phyloP scores from a whole-genome alignment of 495 filamentous ascomycete genomes.

The Aspergillus incahuasiensis region DNA sequence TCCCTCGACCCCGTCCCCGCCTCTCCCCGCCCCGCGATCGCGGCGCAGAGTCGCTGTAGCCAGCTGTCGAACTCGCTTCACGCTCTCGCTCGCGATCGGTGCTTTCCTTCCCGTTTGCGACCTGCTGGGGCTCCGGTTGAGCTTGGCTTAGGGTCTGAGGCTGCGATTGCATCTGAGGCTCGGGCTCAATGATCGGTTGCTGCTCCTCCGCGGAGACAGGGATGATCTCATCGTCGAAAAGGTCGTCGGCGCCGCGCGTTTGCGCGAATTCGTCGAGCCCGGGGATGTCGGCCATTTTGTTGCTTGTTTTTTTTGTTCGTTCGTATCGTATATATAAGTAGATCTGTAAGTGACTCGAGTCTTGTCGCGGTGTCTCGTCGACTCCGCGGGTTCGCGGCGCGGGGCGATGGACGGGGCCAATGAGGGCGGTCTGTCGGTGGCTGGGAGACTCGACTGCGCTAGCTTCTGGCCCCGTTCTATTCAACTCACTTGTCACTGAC shows the following conservation, averaged over 20 bases:
- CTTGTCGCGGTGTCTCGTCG: conserved; percentile 11
- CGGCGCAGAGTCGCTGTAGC: conserved; percentile 20
- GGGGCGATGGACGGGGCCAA: conserved; percentile 6
- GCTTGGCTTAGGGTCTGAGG: background rate
- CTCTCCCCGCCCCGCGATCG: conserved; percentile 34
- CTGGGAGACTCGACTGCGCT: background rate
- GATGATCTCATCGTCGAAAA: conserved; percentile 70
- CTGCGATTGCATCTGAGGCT: too few relatives aligned
- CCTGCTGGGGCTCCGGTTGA: conserved; percentile 23
- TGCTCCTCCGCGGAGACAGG: conserved; percentile 46
- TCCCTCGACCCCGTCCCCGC: conserved; percentile 35
- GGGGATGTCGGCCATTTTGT: conserved; percentile 24
- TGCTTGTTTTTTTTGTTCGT: background rate
- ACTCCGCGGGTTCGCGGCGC: conserved; percentile 11
- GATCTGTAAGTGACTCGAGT: background rate
- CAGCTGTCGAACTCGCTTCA: conserved; percentile 7
- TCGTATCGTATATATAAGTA: conserved; percentile 2
- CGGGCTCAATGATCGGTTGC: conserved; percentile 11
- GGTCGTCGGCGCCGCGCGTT: conserved; percentile 60
- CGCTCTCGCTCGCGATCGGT: conserved; percentile 17
- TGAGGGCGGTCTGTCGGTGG: conserved; percentile 14
- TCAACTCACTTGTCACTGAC: background rate
- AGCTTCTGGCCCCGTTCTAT: background rate
- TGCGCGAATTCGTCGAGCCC: conserved; percentile 55
- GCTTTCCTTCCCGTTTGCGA: conserved; percentile 8